These are phyloP conservation scores for Dendrobium huoshanense DNA, from an alignment of 106 monocot genomes.

Conservation along the genomic window DNA sequence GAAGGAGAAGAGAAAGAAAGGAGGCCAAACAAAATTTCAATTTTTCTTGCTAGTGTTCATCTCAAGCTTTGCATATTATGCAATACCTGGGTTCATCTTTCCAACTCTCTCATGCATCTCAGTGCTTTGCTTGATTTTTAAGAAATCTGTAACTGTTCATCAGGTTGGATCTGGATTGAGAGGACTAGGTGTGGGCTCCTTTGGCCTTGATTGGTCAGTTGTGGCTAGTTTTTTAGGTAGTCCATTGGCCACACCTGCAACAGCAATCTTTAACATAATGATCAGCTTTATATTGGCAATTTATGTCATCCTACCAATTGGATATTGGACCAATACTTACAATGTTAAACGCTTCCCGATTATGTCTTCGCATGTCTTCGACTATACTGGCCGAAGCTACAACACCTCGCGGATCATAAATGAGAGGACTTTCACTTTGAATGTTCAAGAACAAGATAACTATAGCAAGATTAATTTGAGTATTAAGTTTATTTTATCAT, in stretches of 20 bases:
- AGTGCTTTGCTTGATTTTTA: slow-evolving; percentile 35
- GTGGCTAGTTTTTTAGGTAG: slow-evolving; percentile 21
- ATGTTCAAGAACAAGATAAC: slow-evolving; percentile 18
- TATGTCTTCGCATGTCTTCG: slow-evolving; percentile 22
- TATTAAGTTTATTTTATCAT: slow-evolving; percentile 40
- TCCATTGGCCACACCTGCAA: slow-evolving; percentile 31
- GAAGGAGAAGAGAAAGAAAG: slow-evolving; percentile 30
- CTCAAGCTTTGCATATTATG: slow-evolving; percentile 48
- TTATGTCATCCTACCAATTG: slow-evolving; percentile 32
- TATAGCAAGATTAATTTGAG: slow-evolving; percentile 54
- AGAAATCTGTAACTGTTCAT: slow-evolving; percentile 39
- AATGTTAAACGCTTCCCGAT: slow-evolving; percentile 41
- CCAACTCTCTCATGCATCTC: slow-evolving; percentile 37
- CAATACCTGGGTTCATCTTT: slow-evolving; percentile 41
- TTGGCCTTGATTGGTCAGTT: slow-evolving; percentile 45
- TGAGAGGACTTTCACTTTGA: slow-evolving; percentile 22
- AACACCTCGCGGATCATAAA: slow-evolving; percentile 36
- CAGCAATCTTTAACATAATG: slow-evolving; percentile 34
- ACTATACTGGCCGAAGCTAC: slow-evolving; percentile 18
- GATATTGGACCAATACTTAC: slow-evolving; percentile 41
- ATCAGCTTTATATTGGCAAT: slow-evolving; percentile 24
- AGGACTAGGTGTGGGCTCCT: slow-evolving; percentile 50
- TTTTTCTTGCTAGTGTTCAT: slow-evolving; percentile 37
- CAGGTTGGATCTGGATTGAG: slow-evolving; percentile 47
- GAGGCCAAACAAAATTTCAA: slow-evolving; percentile 30